Base-by-base conservation (phyloP, 345 rosid species). In the Salix udensis region DNA sequence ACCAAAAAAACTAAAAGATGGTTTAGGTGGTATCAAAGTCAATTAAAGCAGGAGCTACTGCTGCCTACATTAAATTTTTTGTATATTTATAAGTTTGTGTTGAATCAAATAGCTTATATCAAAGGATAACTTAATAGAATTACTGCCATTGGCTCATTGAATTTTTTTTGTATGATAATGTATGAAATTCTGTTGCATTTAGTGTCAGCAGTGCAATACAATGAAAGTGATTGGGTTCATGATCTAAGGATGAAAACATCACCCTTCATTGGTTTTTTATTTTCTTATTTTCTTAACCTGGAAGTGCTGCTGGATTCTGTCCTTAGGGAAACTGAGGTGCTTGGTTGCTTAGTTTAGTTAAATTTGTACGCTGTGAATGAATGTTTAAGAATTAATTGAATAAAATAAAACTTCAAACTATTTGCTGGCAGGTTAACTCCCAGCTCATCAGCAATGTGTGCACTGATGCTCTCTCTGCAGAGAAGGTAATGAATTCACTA, bases 361-460 rank as follows among this genome's bases (percentile, higher is more conserved):
- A n/a, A n/a, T n/a, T 11, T n/a, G n/a, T n/a, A 55, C 3, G 13
- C 7, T 53, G 61, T 53, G 61, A 53, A 21, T 53, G 37, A 36
- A 7, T 53, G 61, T 23, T 21, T 53, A 0, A 21, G 9, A 53
- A 10, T n/a, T 55, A 9, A 65, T 65, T 65, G 9, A 18, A 65
- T 14, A 30, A 34, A 15, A 6, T 11, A 37, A 34, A 34, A 39
- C 55, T 52, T 1, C 77, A 68, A 53, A 64, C 48, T 64, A 55
- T 48, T 72, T 42, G 21, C 66, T 0, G 74, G 9, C 90, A 96
- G 99, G 98, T 94, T 65, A 96, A 96, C 84, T 92, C 99, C 31
- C 99, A 96, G 85, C 97, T 96, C 82, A 92, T 96, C 84, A 96
- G 99, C 87, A 96, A 96, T 82, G 89, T 89, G 75, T 96, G 99